Evolutionary conservation across 2,329 filamentous ascomycete genomes (phyloP), one percentile per base, ranked within the genome.

Genomic region (Trichophyton schoenleinii): DNA sequence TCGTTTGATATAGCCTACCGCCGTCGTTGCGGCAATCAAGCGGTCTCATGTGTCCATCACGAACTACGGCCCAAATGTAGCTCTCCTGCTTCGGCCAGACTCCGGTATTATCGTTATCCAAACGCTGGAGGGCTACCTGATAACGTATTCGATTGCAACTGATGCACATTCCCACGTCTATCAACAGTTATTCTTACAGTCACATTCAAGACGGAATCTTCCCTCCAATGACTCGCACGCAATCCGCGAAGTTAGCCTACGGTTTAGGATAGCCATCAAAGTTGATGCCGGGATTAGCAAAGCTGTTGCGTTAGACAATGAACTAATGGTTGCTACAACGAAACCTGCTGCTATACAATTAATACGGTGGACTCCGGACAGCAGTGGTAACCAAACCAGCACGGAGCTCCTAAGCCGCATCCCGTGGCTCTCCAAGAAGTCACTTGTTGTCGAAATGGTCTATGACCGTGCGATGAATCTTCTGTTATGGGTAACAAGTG

Each of bases 251-350:
- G 84, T 95, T 61, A 95, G 87, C 68, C 81, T 99, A 57, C 87
- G 90, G 9, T 99, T 99, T 74, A 84, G 92, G 62, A 96, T 96
- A 88, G 92, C 96, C 13, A 97, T 99, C 70, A 95, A 95, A 71
- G 90, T 99, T 18, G 94, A 99, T 74, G 94, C 94, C 2, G 94
- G 94, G 1, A 96, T 99, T 67, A 86, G 86, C 67, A 89, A 86
- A 68, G 90, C 89, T 9, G 77, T 97, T 60, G 92, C 94, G 1
- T 80, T 97, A 22, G 94, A 97, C 66, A 89, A 96, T 61, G 94
- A 97, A 73, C 79, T 99, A 46, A 81, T 97, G 22, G 91, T 99
- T 59, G 89, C 94, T 3, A 99, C 94, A 0, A 81, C 84, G 62
- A 96, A 94, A 70, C 94, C 94, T 2, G 87, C 91, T 0, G 92